phyloP scores from a whole-genome alignment of 208 protist species.

The Lotmaria passim region DNA sequence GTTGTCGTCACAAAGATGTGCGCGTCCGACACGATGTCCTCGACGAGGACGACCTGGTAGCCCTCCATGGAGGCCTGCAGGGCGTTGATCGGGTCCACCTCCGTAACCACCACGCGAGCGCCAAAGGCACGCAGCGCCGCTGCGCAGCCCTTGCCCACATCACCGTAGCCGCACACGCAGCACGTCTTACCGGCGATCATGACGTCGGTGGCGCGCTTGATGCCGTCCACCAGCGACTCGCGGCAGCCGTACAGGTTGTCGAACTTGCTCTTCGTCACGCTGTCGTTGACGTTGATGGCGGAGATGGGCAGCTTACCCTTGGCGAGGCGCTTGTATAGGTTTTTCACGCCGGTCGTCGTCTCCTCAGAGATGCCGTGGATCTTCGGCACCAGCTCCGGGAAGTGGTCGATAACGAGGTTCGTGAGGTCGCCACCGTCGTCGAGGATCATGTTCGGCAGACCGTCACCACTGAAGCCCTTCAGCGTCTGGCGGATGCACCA shows the following conservation, averaged over 20 bases:
- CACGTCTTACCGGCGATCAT: conserved; percentile 99
- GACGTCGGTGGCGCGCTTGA: conserved; percentile 99
- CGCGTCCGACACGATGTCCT: conserved; percentile 89
- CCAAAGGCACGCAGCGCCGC: conserved; percentile 96
- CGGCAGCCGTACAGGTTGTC: conserved; percentile 99
- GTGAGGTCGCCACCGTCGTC: conserved; percentile 99
- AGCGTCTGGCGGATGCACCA: conserved; percentile 97
- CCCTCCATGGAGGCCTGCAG: conserved; percentile 99
- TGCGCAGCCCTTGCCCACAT: conserved; percentile 99
- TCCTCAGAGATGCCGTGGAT: conserved; percentile 99
- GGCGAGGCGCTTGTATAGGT: conserved; percentile 97
- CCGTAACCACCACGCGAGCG: conserved; percentile 97
- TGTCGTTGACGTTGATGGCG: conserved; percentile 99
- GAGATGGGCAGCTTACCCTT: conserved; percentile 96
- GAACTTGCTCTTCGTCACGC: conserved; percentile 99
- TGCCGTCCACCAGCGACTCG: conserved; percentile 99
- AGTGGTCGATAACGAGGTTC: conserved; percentile 96
- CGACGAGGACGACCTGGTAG: conserved; percentile 96
- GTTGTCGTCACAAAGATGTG: conserved; percentile 99
- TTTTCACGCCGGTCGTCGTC: conserved; percentile 99
- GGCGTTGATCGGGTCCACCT: conserved; percentile 99
- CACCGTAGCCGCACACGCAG: conserved; percentile 98
- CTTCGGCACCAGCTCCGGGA: conserved; percentile 91
- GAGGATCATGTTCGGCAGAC: conserved; percentile 97
- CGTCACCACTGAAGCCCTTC: conserved; percentile 88